phyloP scores from a whole-genome alignment of 31 red algal species.

The Porphyra umbilicalis region DNA sequence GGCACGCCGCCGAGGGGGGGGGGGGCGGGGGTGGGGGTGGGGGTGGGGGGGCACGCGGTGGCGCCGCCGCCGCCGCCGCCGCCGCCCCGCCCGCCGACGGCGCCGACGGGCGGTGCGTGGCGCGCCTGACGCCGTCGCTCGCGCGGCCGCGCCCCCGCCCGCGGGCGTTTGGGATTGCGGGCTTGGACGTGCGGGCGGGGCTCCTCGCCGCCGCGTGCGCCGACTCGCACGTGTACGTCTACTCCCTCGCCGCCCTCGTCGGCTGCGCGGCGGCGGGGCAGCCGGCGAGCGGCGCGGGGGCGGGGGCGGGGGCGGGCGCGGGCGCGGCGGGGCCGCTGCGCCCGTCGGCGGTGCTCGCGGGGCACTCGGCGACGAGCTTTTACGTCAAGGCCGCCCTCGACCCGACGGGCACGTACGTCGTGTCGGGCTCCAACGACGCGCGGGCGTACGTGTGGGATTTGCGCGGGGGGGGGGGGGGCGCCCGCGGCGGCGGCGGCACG shows the following conservation, averaged over 20 bases:
- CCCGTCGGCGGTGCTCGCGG: conserved; percentile 5
- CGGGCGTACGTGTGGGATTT: conserved; percentile 63
- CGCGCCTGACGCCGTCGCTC: not conserved
- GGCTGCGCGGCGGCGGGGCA: not conserved
- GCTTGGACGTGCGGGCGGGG: conserved; percentile 10
- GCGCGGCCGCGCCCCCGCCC: not conserved
- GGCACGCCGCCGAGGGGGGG: not conserved
- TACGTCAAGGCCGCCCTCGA: conserved; percentile 48
- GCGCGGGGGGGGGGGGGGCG: not conserved
- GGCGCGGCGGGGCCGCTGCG: not conserved
- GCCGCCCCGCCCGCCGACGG: not conserved
- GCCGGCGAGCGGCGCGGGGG: not conserved
- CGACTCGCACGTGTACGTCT: conserved; percentile 50
- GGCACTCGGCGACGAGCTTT: conserved; percentile 52
- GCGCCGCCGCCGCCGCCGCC: not conserved
- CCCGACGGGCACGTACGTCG: conserved; percentile 34
- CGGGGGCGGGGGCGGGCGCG: not conserved
- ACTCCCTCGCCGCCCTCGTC: conserved; percentile 4
- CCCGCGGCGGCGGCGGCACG: too few relatives aligned
- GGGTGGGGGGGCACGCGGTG: not conserved
- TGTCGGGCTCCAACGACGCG: conserved; percentile 49
- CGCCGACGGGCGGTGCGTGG: not conserved
- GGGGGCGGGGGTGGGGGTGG: not conserved
- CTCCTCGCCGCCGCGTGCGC: conserved; percentile 29
- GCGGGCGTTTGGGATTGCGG: conserved; percentile 35